Evolutionary conservation across 2,329 filamentous ascomycete species (phyloP).

Genomic region (Pseudodiploospora longispora): DNA sequence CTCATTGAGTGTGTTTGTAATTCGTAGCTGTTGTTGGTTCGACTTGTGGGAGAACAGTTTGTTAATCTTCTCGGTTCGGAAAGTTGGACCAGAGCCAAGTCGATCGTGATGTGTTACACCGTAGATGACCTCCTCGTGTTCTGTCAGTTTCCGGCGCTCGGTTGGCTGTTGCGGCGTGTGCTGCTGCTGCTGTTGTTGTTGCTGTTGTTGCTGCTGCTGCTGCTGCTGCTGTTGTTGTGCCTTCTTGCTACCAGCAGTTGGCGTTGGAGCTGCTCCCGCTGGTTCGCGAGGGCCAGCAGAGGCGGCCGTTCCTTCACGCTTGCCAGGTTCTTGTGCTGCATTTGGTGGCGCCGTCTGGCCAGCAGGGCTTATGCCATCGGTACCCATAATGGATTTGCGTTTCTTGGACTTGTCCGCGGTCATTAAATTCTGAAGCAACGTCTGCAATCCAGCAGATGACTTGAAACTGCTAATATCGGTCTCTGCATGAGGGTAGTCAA

Average conservation of each 20-base stretch:
- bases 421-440: constrained; percentile 74
- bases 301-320: constrained; percentile 47
- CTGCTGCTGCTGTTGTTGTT: constrained; percentile 21
- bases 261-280: constrained; percentile 23
- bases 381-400: constrained; percentile 59
- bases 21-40: constrained; percentile 66
- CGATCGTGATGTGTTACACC: constrained; percentile 83
- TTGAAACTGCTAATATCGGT: constrained; percentile 71
- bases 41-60: constrained; percentile 73
- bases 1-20: constrained; percentile 63
- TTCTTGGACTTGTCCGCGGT: constrained; percentile 84
- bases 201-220: constrained; percentile 24
- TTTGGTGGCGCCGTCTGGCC: constrained; percentile 28
- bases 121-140: constrained; percentile 70
- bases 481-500: constrained; percentile 69
- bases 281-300: constrained; percentile 31
- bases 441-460: constrained; percentile 69
- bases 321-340: constrained; percentile 27
- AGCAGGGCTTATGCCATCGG: constrained; percentile 44
- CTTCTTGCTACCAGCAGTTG: constrained; percentile 42
- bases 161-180: constrained; percentile 29
- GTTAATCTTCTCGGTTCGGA: constrained; percentile 76
- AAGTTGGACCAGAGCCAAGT: constrained; percentile 76
- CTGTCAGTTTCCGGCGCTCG: constrained; percentile 62
- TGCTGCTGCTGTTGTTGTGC: constrained; percentile 30